Percentiles rank a stretch among this genome's conserved stretches.
phyloP scores from a whole-genome alignment of 371 early-diverging fungal species.

The Actinomortierella wolfii region DNA sequence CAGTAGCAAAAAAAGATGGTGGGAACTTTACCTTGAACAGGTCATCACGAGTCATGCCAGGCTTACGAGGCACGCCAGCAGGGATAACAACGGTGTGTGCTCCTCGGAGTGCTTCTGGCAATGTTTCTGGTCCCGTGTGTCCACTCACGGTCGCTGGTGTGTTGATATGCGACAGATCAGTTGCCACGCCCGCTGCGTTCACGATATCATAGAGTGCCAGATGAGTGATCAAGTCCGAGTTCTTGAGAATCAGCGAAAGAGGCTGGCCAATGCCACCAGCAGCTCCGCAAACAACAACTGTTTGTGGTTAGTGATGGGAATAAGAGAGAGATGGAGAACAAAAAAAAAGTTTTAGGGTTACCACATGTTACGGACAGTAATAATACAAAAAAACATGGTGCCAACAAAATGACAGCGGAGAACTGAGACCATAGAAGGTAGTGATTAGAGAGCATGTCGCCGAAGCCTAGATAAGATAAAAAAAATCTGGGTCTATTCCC shows the following conservation, averaged over 20 bases:
- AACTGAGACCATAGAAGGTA: background rate
- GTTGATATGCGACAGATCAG: constrained; percentile 79
- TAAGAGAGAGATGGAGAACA: constrained; percentile 9
- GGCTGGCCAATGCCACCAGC: constrained; percentile 96
- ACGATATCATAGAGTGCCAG: constrained; percentile 79
- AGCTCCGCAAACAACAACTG: constrained; percentile 77
- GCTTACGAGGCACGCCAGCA: constrained; percentile 91
- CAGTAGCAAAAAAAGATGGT: constrained; percentile 43
- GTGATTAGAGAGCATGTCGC: too few relatives aligned
- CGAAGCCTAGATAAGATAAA: too few relatives aligned
- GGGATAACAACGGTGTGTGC: constrained; percentile 92
- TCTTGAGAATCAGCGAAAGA: constrained; percentile 84
- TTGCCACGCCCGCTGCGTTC: constrained; percentile 77
- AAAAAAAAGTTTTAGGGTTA: constrained; percentile 19
- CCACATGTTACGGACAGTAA: constrained; percentile 23
- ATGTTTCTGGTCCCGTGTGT: constrained; percentile 26
- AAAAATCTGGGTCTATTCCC: too few relatives aligned
- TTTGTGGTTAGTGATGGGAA: background rate
- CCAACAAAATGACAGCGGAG: background rate
- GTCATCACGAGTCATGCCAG: constrained; percentile 93
- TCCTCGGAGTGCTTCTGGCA: constrained; percentile 67
- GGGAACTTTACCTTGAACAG: constrained; percentile 81
- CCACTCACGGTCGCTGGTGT: constrained; percentile 71
- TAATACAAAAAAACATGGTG: constrained; percentile 1
- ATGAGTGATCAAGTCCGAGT: constrained; percentile 66